Base-by-base conservation (phyloP, 768 basidiomycete species). In the Lentinula edodes region DNA sequence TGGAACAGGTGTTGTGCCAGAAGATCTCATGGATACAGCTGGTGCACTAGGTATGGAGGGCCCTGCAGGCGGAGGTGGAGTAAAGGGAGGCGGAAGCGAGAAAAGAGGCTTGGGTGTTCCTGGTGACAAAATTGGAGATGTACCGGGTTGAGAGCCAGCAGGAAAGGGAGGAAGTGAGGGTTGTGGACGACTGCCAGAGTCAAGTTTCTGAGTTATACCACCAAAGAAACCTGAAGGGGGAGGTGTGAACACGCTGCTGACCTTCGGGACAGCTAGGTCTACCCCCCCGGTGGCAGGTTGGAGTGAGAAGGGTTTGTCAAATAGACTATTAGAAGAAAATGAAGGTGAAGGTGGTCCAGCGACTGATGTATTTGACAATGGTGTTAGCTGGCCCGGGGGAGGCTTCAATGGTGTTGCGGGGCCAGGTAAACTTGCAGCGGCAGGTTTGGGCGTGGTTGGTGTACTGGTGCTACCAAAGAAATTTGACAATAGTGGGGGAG, bases 21-120 rank as follows among this genome's bases (percentile, higher is more conserved):
- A 23, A 36, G 58, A 15, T 51, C 15, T n/a, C 8, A 51, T 32
- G 23, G 42, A 23, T 6, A 18, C 70, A 65, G 23, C 65, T 61
- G 5, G 51, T 63, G 52, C 18, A 35, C 39, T 36, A 13, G 23
- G 18, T 6, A 39, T 20, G 41, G 55, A 43, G 43, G 23, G 12
- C 12, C 43, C 53, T 45, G 53, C 6, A 18, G 35, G 5, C 20
- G 20, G 58, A 34, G 52, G 32, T 15, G 52, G 34, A 15, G 36
- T 34, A 20, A 52, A 52, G 12, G 63, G 62, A 18, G 52, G 61
- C 48, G 66, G 67, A 18, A 62, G 8, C 12, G 65, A 64, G 12
- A 43, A 52, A 16, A n/a, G 35, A n/a, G 38, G 36, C 35, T 20
- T 15, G 18, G 58, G 48, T n/a, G 48, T 36, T 20, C 35, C 23